Evolutionary conservation across 1,139 yeast species (phyloP).

Genomic region (Taphrina flavorubra): DNA sequence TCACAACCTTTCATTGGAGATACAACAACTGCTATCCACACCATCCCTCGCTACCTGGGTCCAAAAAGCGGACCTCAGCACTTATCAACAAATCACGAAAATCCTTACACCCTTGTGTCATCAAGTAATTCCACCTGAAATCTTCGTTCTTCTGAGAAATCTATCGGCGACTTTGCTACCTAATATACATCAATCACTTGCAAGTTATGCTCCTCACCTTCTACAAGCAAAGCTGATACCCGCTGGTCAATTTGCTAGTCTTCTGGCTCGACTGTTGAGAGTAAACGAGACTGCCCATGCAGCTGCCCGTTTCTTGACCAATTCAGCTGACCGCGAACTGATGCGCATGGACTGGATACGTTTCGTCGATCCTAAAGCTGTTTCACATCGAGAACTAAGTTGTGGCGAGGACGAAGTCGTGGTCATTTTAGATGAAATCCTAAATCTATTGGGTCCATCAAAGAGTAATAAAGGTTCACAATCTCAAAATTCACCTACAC

Average conservation of each 20-base stretch:
- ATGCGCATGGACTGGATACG: constrained; percentile 69
- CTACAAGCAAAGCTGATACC: constrained; percentile 60
- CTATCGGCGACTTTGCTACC: constrained; percentile 50
- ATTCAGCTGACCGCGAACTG: constrained; percentile 57
- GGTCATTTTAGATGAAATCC: constrained; percentile 35
- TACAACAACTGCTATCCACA: constrained; percentile 63
- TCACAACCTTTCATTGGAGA: constrained; percentile 68
- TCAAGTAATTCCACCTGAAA: constrained; percentile 65
- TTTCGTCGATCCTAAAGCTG: constrained; percentile 59
- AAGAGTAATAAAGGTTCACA: constrained; percentile 13
- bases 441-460: constrained; percentile 33
- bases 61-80: constrained; percentile 65
- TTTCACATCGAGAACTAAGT: constrained; percentile 63
- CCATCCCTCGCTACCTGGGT: constrained; percentile 68
- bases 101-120: constrained; percentile 71
- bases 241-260: constrained; percentile 63
- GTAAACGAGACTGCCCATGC: constrained; percentile 66
- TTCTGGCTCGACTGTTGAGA: constrained; percentile 64
- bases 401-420: constrained; percentile 53
- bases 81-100: constrained; percentile 66
- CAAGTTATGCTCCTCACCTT: constrained; percentile 61
- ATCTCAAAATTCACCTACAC: constrained; percentile 18
- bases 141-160: constrained; percentile 54
- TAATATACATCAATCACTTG: constrained; percentile 49
- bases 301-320: constrained; percentile 60